Base-by-base conservation (phyloP, 2,329 filamentous ascomycete genomes). In the Exophiala phaeomuriformis region DNA sequence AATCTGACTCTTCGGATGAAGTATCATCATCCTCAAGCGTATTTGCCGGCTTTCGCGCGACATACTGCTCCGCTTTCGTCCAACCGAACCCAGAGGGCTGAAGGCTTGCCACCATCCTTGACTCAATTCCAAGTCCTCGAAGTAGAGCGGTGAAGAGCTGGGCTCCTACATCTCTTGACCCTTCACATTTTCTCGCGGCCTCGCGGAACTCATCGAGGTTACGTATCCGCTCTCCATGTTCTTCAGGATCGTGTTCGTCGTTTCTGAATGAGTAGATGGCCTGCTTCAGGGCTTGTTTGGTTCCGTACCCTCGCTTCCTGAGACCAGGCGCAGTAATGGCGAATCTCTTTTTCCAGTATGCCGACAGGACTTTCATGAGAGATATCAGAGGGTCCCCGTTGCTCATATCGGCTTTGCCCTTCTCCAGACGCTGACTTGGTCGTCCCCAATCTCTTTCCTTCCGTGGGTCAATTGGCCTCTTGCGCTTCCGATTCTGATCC, bases 51-150 rank as follows among this genome's bases (percentile, higher is more conserved):
- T 54, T 61, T n/a, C 49, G 51, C 19, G 61, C 58, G 10, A 57
- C 41, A 46, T 55, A 57, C 36, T 93, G 87, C 69, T 98, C 93
- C 7, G 78, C 71, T 67, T 91, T 94, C 56, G 82, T 94, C 84
- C 89, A 97, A 1, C 90, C 90, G 68, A 94, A 95, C 0, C 93
- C 93, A 27, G 88, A 72, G 1, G 90, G 85, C 65, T 97, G 93
- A 39, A 98, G 67, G 65, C 83, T 96, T 6, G 84, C 83, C 2
- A 97, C 82, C 75, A 97, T 79, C 31, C 91, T 80, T 7, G 88
- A 82, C 64, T 96, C 89, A 2, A 97, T 73, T 0, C 88, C 88
- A 7, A 97, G 67, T 0, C 84, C 89, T 59, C 93, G 78, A 27
- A 96, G 68, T 5, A 98, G 72, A 2, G 89, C 88, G 0, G 89